These are phyloP conservation scores for Buxus sempervirens DNA, from an alignment of 164 flowering plant species.

Conservation along the genomic window DNA sequence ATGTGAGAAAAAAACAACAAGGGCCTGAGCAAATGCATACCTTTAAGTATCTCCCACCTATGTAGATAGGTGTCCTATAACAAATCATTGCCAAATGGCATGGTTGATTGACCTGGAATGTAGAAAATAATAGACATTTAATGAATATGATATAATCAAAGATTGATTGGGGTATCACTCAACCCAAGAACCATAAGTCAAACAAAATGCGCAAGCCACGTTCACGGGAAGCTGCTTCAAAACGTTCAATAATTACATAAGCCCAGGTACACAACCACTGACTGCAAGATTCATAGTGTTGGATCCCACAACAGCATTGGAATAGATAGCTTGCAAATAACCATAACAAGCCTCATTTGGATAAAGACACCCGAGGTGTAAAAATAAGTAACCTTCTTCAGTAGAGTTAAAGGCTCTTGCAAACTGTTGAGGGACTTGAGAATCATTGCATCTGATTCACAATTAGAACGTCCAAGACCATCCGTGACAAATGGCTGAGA, in stretches of 20 bases:
- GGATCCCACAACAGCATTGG: not conserved
- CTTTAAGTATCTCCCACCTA: conserved; percentile 94
- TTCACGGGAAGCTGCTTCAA: too few relatives aligned
- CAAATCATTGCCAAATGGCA: conserved; percentile 50
- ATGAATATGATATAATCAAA: conserved; percentile 1
- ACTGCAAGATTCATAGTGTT: not conserved
- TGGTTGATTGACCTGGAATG: conserved; percentile 52
- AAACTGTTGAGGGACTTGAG: conserved; percentile 15
- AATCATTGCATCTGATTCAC: conserved; percentile 18
- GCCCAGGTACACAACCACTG: not conserved
- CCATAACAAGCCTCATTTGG: not conserved
- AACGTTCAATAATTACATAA: not conserved
- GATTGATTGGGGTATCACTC: not conserved
- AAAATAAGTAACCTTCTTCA: conserved; percentile 15
- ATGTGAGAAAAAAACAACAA: not conserved
- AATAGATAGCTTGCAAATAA: not conserved
- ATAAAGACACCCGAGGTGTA: not conserved
- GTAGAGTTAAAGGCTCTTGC: conserved; percentile 18
- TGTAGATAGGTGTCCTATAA: conserved; percentile 55
- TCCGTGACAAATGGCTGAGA: conserved; percentile 4
- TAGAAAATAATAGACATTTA: not conserved
- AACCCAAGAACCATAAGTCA: too few relatives aligned
- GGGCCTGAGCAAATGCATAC: conserved; percentile 31
- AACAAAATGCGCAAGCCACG: too few relatives aligned
- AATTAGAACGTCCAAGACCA: conserved; percentile 7